Evolutionary conservation across 306 rosid species (phyloP).

Genomic region (Prinsepia uniflora): DNA sequence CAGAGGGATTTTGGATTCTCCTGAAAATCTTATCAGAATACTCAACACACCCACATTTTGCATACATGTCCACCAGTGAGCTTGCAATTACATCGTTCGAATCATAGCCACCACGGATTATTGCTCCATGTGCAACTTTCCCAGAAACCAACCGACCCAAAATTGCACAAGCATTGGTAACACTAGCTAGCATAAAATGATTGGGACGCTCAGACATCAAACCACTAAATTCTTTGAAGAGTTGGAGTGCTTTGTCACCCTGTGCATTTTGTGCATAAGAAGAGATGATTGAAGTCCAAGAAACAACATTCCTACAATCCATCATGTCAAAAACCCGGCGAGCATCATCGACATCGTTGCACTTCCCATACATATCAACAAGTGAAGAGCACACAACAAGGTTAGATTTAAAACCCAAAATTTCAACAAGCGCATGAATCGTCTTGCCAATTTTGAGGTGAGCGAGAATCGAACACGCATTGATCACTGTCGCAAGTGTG

Average conservation of each 20-base stretch:
- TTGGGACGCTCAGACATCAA: conserved; percentile 40
- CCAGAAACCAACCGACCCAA: conserved; percentile 64
- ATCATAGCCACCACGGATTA: conserved; percentile 49
- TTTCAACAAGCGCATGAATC: conserved; percentile 49
- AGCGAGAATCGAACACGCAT: conserved; percentile 65
- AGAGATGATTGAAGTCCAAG: conserved; percentile 89
- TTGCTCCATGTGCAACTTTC: conserved; percentile 59
- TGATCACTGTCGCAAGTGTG: conserved; percentile 58
- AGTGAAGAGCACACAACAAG: conserved; percentile 66
- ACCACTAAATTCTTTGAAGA: conserved; percentile 49
- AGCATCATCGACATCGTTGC: conserved; percentile 55
- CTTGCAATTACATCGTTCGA: conserved; percentile 56
- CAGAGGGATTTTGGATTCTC: conserved; percentile 50
- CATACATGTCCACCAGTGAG: conserved; percentile 88
- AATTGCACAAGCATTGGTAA: conserved; percentile 68
- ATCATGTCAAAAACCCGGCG: conserved; percentile 52
- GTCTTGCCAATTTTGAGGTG: conserved; percentile 40
- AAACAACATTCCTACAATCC: conserved; percentile 56
- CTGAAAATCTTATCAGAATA: conserved; percentile 59
- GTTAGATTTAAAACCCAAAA: conserved; percentile 44
- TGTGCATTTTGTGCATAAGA: conserved; percentile 67
- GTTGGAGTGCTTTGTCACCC: conserved; percentile 49
- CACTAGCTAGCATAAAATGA: conserved; percentile 71
- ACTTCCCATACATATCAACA: conserved; percentile 80
- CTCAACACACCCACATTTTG: conserved; percentile 65